A percentile compares a stretch with the other conserved stretches of the same genome.
Evolutionary conservation across 2,329 filamentous ascomycete species (phyloP).

Genomic region (Lachnellula occidentalis): DNA sequence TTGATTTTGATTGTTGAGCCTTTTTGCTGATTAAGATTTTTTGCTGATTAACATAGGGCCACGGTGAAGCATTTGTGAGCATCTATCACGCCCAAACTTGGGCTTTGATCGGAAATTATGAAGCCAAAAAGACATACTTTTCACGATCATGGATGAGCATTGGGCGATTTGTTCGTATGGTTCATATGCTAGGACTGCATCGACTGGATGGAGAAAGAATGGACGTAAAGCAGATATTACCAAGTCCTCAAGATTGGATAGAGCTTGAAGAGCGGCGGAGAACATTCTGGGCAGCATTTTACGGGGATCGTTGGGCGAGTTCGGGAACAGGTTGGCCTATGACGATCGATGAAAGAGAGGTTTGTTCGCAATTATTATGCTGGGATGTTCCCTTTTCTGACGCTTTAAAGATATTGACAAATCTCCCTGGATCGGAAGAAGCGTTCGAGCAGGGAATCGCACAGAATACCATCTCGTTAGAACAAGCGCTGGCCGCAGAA

Average conservation of each 20-base stretch:
- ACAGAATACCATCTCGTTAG: conserved; percentile 57
- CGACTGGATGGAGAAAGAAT: conserved; percentile 61
- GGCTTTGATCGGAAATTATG: conserved; percentile 68
- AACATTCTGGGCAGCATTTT: conserved; percentile 82
- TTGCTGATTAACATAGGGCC: conserved; percentile 44
- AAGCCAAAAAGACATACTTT: conserved; percentile 81
- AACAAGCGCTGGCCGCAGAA: conserved; percentile 48
- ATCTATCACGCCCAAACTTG: conserved; percentile 78
- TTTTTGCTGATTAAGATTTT: conserved; percentile 4
- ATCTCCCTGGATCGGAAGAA: conserved; percentile 74
- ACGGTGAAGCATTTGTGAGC: conserved; percentile 72
- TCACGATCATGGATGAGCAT: conserved; percentile 80
- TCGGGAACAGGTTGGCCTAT: conserved; percentile 90
- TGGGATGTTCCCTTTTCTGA: conserved; percentile 38
- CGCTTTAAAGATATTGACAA: conserved; percentile 47
- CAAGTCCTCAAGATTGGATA: conserved; percentile 71
- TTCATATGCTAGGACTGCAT: conserved; percentile 81
- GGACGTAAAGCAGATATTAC: conserved; percentile 68
- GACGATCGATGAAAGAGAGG: conserved; percentile 68
- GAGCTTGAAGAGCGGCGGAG: conserved; percentile 77
- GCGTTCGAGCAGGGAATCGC: conserved; percentile 63
- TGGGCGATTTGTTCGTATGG: conserved; percentile 63
- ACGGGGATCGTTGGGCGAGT: conserved; percentile 76
- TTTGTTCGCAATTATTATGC: conserved; percentile 28
- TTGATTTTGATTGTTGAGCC: neutral